Percentiles rank a stretch among this genome's conserved stretches.
phyloP scores from a whole-genome alignment of 768 basidiomycete species.

The Calvatia gigantea region DNA sequence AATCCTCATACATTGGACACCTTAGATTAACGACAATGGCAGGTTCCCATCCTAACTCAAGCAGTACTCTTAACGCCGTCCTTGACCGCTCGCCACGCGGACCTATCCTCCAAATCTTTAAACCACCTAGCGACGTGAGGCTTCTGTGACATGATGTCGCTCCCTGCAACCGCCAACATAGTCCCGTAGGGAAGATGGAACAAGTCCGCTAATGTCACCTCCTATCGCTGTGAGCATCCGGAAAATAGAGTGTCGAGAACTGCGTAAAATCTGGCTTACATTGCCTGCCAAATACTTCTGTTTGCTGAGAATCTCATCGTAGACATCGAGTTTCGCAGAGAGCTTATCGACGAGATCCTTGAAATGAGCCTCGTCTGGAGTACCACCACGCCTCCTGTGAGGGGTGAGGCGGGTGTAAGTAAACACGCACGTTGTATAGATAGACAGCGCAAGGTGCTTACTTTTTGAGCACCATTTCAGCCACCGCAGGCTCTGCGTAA shows the following conservation, averaged over 20 bases:
- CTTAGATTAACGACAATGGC: no score
- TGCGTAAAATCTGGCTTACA: slow-evolving; percentile 26
- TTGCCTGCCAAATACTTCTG: slow-evolving; percentile 56
- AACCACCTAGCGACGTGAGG: slow-evolving; percentile 42
- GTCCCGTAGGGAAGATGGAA: slow-evolving; percentile 47
- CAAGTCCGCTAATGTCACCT: slow-evolving; percentile 54
- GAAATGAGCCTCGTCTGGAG: slow-evolving; percentile 26
- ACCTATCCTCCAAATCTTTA: slow-evolving; percentile 33
- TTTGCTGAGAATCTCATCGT: slow-evolving; percentile 54
- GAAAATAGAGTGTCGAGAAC: background rate
- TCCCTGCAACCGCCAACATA: slow-evolving; percentile 19
- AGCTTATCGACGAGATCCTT: slow-evolving; percentile 25
- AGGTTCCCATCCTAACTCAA: no score
- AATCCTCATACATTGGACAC: no score
- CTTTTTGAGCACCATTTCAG: slow-evolving; percentile 47
- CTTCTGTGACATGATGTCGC: slow-evolving; percentile 28
- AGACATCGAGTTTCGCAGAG: slow-evolving; percentile 43
- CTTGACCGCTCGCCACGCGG: slow-evolving; percentile 48
- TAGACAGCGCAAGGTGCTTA: no score
- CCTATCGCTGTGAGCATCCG: slow-evolving; percentile 12
- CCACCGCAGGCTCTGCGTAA: slow-evolving; percentile 25
- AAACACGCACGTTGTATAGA: no score
- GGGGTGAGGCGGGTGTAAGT: background rate
- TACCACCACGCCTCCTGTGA: slow-evolving; percentile 15
- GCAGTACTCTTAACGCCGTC: slow-evolving; percentile 25